These are phyloP conservation scores for Magnaporthiopsis incrustans DNA, from an alignment of 2,329 filamentous ascomycete species.

Conservation along the genomic window DNA sequence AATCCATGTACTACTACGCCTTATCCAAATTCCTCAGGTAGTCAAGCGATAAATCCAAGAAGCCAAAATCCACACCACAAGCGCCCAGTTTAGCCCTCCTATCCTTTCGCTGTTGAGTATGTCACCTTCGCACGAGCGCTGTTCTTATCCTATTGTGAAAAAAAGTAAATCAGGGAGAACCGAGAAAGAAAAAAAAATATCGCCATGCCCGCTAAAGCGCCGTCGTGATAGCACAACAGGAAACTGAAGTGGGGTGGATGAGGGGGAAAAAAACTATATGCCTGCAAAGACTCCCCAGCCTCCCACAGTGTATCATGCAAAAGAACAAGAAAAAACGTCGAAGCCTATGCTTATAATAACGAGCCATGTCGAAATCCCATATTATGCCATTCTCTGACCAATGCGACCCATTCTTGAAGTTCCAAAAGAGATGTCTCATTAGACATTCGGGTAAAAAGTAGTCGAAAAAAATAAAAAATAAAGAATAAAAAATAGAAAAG, in stretches of 20 bases:
- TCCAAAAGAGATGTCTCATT: constrained; percentile 1
- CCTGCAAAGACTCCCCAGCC: neutral
- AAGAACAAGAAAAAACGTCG: neutral
- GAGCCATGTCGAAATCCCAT: neutral
- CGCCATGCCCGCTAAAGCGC: neutral
- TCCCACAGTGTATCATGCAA: neutral
- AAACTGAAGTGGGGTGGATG: neutral
- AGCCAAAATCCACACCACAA: neutral
- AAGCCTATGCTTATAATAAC: neutral
- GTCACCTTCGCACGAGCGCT: neutral
- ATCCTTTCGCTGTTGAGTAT: neutral
- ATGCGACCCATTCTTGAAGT: neutral
- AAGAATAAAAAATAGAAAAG: too few species aligned
- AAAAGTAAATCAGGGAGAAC: neutral
- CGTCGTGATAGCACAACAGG: neutral
- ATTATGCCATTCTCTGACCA: neutral
- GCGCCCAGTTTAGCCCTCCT: neutral
- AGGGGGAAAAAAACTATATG: neutral
- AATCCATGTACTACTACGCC: neutral
- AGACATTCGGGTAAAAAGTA: neutral
- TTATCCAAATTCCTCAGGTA: neutral
- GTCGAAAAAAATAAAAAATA: too few species aligned
- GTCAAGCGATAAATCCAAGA: neutral
- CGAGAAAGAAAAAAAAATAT: neutral
- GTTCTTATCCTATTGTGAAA: neutral